Evolutionary conservation across 371 early-diverging fungal species (phyloP), one percentile per base, ranked within the genome.

Genomic region (Blakeslea trispora): DNA sequence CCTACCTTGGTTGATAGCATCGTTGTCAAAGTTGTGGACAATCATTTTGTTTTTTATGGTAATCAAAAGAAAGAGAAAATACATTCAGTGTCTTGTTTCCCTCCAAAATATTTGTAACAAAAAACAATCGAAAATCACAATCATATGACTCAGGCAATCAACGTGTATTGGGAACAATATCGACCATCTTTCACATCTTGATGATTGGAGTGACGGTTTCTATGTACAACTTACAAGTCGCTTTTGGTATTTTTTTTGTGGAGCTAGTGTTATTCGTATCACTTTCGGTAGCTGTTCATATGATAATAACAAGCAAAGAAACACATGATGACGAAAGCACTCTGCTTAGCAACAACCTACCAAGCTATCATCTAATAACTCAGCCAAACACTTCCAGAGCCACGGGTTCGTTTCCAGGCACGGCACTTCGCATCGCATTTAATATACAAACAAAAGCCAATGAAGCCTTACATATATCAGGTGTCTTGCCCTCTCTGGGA

Each of bases 141-240:
- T 41, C 13, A 42, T 39, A 10, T 19, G 21, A 8, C 35, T 39
- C 40, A 74, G 74, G 74, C 23, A 71, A 64, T 21, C 75, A 74
- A 44, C 64, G 75, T n/a, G 34, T 74, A 18, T 74, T 71, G 75
- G 75, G 75, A 9, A 71, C 71, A 5, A 59, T 74, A 18, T 71
- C 75, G 4, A 68, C 69, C 37, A 71, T 71, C 9, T 24, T 66
- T 7, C 54, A 50, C 23, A 64, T 71, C 13, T 54, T 74, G 3
- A 41, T 66, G 4, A 72, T 74, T 6, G 75, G 75, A n/a, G 11
- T 71, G 6, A 50, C 69, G 64, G 57, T 75, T 21, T 44, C 58
- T 3, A 28, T 31, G 3, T 45, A 54, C 9, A 66, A 66, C 8
- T 65, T 72, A 44, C 21, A 57, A 10, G 48, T 57, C 18, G 53